phyloP scores from a whole-genome alignment of 2,329 filamentous ascomycete genomes.

The Cephalotrichum gorgonifer region DNA sequence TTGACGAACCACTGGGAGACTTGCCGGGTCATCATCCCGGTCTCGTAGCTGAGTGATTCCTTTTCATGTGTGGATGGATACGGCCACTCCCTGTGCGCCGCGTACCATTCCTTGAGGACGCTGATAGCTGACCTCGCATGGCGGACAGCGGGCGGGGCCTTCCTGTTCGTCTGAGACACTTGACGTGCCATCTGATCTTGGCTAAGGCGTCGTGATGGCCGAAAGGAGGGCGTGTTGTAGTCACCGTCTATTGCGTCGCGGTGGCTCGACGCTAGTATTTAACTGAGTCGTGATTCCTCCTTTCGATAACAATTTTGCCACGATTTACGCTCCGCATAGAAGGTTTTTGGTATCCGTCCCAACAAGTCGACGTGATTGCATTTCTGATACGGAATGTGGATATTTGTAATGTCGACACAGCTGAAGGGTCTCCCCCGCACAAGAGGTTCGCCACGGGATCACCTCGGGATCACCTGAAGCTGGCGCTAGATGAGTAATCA shows the following conservation, averaged over 20 bases:
- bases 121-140: constrained; percentile 18
- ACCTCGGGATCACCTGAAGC: not conserved
- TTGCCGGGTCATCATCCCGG: constrained; percentile 50
- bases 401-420: not conserved
- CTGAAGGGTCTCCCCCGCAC: not conserved
- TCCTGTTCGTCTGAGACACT: not conserved
- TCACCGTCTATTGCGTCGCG: not conserved
- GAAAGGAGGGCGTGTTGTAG: not conserved
- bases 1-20: constrained; percentile 64
- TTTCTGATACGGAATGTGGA: not conserved
- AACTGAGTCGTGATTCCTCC: not conserved
- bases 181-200: not conserved
- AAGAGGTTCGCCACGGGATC: not conserved
- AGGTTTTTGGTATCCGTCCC: not conserved
- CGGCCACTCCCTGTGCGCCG: constrained; percentile 49
- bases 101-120: constrained; percentile 53
- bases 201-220: not conserved
- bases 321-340: not conserved
- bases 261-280: not conserved
- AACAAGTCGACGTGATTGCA: not conserved
- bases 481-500: not conserved
- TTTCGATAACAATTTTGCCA: not conserved
- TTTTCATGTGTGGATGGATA: constrained; percentile 59
- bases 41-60: constrained; percentile 44
- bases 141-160: not conserved